Evolutionary conservation across 202 grass and related monocot genomes (phyloP).

Genomic region (Zoysia matrella): DNA sequence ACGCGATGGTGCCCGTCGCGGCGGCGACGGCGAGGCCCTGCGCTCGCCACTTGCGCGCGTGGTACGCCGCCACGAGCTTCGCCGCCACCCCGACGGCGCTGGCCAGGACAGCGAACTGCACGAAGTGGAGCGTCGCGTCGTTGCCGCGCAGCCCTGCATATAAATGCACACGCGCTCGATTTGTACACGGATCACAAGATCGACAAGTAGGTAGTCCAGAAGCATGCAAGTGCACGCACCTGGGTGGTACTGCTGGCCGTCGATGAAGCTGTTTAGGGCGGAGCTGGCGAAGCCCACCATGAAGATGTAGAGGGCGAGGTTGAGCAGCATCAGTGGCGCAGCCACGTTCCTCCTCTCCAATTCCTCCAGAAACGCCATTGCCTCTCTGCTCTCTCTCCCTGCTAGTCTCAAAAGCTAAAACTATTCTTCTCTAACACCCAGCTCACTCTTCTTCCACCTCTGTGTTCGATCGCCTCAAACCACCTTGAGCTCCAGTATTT

Average conservation of each 20-base stretch:
- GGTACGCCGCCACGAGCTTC: conserved; percentile 55
- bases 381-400: not conserved
- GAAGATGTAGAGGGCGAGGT: conserved; percentile 66
- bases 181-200: too few relatives aligned
- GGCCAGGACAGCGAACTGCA: conserved; percentile 57
- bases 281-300: conserved; percentile 64
- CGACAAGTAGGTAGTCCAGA: not conserved
- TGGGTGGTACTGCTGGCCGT: conserved; percentile 42
- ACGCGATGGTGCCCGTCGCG: conserved; percentile 48
- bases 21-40: conserved; percentile 59
- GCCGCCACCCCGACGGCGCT: conserved; percentile 51
- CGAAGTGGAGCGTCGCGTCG: conserved; percentile 64
- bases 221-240: not conserved
- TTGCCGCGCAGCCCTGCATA: conserved; percentile 46
- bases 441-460: not conserved
- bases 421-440: not conserved
- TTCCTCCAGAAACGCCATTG: conserved; percentile 23
- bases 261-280: conserved; percentile 62
- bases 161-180: not conserved
- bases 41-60: conserved; percentile 52
- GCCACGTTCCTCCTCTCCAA: conserved; percentile 45
- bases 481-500: not conserved
- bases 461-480: not conserved
- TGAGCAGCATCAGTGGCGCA: conserved; percentile 60
- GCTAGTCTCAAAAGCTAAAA: not conserved